Conservation (phyloP, 2,329 filamentous ascomycete species). For the Penicillium sp. region DNA sequence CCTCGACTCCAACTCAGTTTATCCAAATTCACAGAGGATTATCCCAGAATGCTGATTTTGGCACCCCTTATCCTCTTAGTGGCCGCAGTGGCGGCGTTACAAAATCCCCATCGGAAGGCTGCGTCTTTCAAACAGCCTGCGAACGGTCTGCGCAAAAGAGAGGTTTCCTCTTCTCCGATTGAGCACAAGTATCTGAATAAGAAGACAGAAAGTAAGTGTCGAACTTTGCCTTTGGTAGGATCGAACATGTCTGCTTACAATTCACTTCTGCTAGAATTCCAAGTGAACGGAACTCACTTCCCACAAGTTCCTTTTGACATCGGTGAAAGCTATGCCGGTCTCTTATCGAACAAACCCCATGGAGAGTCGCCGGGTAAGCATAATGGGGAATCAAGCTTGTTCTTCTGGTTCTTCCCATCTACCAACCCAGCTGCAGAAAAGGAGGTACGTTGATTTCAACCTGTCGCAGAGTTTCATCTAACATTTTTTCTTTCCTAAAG, state of each 20-base stretch:
- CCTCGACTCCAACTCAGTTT: background rate
- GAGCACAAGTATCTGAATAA: slow-evolving; percentile 14
- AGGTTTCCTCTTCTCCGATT: background rate
- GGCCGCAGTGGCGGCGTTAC: slow-evolving; percentile 10
- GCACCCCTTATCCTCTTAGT: slow-evolving; percentile 5
- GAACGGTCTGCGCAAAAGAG: slow-evolving; percentile 2
- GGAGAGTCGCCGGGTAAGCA: slow-evolving; percentile 47
- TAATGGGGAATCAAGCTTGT: slow-evolving; percentile 43
- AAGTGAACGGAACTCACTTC: slow-evolving; percentile 61
- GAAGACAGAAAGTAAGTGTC: slow-evolving; percentile 10
- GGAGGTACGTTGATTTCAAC: slow-evolving; percentile 27
- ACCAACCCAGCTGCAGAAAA: slow-evolving; percentile 40
- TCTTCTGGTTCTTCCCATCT: slow-evolving; percentile 51
- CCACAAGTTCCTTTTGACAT: slow-evolving; percentile 68
- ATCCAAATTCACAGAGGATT: background rate
- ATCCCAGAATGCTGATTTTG: slow-evolving; percentile 7
- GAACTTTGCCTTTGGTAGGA: background rate
- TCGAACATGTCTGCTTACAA: background rate
- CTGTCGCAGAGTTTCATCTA: background rate
- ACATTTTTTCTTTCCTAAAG: slow-evolving; percentile 6
- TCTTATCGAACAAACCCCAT: slow-evolving; percentile 50
- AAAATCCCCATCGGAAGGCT: slow-evolving; percentile 21
- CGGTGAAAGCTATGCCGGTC: slow-evolving; percentile 46
- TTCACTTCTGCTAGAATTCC: slow-evolving; percentile 49
- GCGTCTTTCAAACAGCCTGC: background rate